Base-by-base conservation (phyloP, 768 basidiomycete genomes). In the Lactarius tabidus region DNA sequence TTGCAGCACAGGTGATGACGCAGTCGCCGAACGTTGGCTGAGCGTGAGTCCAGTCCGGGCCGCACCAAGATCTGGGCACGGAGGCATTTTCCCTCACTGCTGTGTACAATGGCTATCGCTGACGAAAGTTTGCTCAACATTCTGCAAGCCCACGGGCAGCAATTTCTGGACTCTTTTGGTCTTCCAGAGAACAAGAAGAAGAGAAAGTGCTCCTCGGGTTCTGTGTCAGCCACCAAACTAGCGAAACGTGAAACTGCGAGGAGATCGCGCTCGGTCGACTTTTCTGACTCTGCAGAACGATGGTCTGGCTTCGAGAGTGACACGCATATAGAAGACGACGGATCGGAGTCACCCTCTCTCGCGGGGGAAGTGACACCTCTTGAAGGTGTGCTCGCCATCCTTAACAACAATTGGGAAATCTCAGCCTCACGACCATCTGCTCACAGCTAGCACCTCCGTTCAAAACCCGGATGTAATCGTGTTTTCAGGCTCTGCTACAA, bases 401-500 rank as follows among this genome's bases (percentile, higher is more conserved):
- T 31, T 3, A 1, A 53, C 17, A 12, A 20, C 5, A 33, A 48
- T 38, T 20, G 20, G 28, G 57, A 53, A 45, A 57, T n/a, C 56
- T 51, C 23, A 59, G 33, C 18, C 53, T 60, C 41, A 45, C 56
- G 81, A 84, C 64, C 81, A 84, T 61, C 79, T 78, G 38, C 79
- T 81, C 64, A 74, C 75, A 31, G 77, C 78, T 7, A 72, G 71
- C 48, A 76, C 72, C 48, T 71, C 73, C 26, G 53, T 53, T 51
- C 72, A 69, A 10, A 68, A 70, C 55, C 77, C 80, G 29, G 77
- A 83, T 60, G 80, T 90, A 18, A 79, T 87, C 1, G 79, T 90
- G 1, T 92, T 90, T 74, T 74, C 76, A 10, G 83, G 83, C 51
- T 15, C 23, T 48, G 51, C 69, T 70, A 39, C 70, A 66, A 60